Base-by-base conservation (phyloP, 129 eudicot genomes). In the Flaveria sonorensis region DNA sequence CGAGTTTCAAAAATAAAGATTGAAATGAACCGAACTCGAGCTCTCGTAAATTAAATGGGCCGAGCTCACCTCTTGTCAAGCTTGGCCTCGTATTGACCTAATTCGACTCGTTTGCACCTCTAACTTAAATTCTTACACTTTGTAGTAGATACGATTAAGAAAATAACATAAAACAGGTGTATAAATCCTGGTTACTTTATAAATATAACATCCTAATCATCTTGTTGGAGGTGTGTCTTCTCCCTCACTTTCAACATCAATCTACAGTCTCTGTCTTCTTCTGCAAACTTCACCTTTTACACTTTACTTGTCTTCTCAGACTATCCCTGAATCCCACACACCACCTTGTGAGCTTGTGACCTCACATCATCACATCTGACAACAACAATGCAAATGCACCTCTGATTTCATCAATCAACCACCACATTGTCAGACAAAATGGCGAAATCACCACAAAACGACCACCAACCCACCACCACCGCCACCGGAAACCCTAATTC, bases 391-490 rank as follows among this genome's bases (percentile, higher is more conserved):
- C 8, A 80, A 60, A 71, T 78, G 83, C 8, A 80, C 40, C 78
- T 80, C 78, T 73, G 18, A 73, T 73, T 72, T 9, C 79, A 24
- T 40, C 32, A 48, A 72, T 1, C 78, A 21, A 64, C 67, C 55
- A 65, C 43, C 46, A 75, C 43, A 3, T 30, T 30, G 36, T 30
- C 36, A 30, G 36, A 30, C 5, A 42, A 59, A 45, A 88, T 86
- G 89, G 81, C 81, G 19, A 84, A 64, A 46, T 63, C 67, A 51
- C 87, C 75, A 14, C 88, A 83, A 21, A 83, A 83, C 71, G 76
- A 81, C 68, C 47, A 10, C 40, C 40, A 6, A 36, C 40, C 40
- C 40, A 36, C 71, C 71, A 75, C 62, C 11, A 46, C 87, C 3
- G 48, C 74, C 72, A 26, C 70, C 64, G 68, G 81, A 2, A 67